Percentiles rank a stretch among this genome's conserved stretches.
Conservation (phyloP, 1,284 basidiomycete genomes). For the Ceratobasidium sp. region DNA sequence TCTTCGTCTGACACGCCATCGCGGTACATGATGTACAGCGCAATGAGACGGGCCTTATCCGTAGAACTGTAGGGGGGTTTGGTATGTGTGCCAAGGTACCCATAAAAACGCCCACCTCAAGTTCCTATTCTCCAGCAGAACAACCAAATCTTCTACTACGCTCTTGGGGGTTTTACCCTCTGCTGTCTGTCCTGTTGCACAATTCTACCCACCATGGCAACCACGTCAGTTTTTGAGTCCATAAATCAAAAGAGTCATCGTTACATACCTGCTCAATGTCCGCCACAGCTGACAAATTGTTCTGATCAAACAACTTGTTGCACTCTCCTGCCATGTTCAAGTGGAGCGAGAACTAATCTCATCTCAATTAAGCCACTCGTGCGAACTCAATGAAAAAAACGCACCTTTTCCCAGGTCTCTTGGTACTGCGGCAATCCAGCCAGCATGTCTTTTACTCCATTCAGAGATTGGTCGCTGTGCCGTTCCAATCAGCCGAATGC, state of each 20-base stretch:
- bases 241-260: not conserved
- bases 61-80: constrained; percentile 60
- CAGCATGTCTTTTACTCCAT: constrained; percentile 99
- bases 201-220: constrained; percentile 67
- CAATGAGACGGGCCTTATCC: constrained; percentile 97
- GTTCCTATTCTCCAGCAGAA: constrained; percentile 84
- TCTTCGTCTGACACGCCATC: constrained; percentile 99
- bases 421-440: constrained; percentile 95
- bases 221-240: too few species aligned
- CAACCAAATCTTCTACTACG: constrained; percentile 98
- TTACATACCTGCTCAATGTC: constrained; percentile 87
- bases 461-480: constrained; percentile 77
- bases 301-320: constrained; percentile 91
- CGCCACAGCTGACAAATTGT: constrained; percentile 84
- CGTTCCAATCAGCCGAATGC: constrained; percentile 57
- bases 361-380: not conserved
- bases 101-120: constrained; percentile 64
- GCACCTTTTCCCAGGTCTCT: constrained; percentile 92
- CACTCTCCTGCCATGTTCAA: constrained; percentile 98
- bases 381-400: constrained; percentile 32
- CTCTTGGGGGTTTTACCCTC: constrained; percentile 91
- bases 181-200: constrained; percentile 86
- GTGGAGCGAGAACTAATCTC: constrained; percentile 86
- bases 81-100: constrained; percentile 25
- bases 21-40: constrained; percentile 92